Percentiles rank a stretch among this genome's conserved stretches.
Evolutionary conservation across 345 rosid genomes (phyloP).

Genomic region (Lumnitzera littorea): DNA sequence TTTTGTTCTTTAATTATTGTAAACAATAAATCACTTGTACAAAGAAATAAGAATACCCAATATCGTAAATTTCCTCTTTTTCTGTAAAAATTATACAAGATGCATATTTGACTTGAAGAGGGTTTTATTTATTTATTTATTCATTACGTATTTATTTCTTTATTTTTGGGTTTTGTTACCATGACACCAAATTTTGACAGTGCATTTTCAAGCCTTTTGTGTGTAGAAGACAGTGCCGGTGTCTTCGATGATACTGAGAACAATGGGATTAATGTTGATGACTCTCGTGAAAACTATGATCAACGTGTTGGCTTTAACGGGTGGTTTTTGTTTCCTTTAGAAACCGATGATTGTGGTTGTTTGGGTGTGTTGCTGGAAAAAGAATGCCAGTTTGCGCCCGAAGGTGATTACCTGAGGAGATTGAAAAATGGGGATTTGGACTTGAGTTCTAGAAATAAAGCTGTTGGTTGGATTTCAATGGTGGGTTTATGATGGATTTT

Average conservation of each 20-base stretch:
- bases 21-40: no score
- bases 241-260: conserved; percentile 32
- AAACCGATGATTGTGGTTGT: conserved; percentile 36
- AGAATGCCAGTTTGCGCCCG: conserved; percentile 48
- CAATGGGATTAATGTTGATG: conserved; percentile 15
- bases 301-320: conserved; percentile 11
- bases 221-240: conserved; percentile 40
- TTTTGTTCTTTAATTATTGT: no score
- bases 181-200: conserved; percentile 65
- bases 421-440: conserved; percentile 51
- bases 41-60: no score
- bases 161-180: neutral
- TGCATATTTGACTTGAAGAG: no score
- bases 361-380: conserved; percentile 47
- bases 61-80: no score
- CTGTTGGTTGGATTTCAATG: conserved; percentile 57
- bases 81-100: no score
- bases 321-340: conserved; percentile 26
- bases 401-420: conserved; percentile 40
- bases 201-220: conserved; percentile 42
- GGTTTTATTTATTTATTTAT: no score
- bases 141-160: no score
- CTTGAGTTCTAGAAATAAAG: conserved; percentile 37
- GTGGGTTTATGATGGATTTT: conserved; percentile 22
- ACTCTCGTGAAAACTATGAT: conserved; percentile 16